Evolutionary conservation across 805 yeast genomes (phyloP), one percentile per base, ranked within the genome.

Genomic region (Cyberlindnera lachancei): DNA sequence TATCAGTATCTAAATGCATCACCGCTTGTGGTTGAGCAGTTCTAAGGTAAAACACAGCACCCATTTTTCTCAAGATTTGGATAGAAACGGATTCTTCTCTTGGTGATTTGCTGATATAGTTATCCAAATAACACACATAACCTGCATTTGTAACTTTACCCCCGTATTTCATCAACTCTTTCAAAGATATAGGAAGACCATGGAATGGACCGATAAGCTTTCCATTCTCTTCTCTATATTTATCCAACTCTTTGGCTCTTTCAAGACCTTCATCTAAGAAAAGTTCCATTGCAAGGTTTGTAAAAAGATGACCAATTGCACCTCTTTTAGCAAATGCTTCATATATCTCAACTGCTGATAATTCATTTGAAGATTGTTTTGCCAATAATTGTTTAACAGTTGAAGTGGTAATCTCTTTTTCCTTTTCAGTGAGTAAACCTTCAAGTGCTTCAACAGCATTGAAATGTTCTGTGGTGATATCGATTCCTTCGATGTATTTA

Each of bases 21-120:
- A 79, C 64, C 3, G 79, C 63, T 52, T 76, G 84, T 4, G 86
- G 86, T 52, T 76, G 76, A 37, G 74, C 66, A 7, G 86, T 76
- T 52, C 86, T 66, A 25, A 74, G 71, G 48, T 68, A 77, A 43
- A 75, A 68, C 11, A 78, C 72, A 23, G 82, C 83, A 29, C 54
- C 56, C 5, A 42, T 24, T 14, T 42, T 46, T 37, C 51, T 42
- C 28, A 48, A 26, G 18, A 70, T 63, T 38, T 69, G 63, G 15
- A 72, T 57, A n/a, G 73, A 63, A 23, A 61, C 60, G 18, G 73
- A 68, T 45, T 73, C 75, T 27, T 62, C 66, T 14, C 52, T 49
- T 22, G 76, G 64, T 4, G 39, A 30, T 7, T 40, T 36, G 21
- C 34, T 26, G 19, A 40, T 35, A 16, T 71, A 52, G 45, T 71